Evolutionary conservation across 2,329 filamentous ascomycete genomes (phyloP).

Genomic region (Trichoderma guizhouense): DNA sequence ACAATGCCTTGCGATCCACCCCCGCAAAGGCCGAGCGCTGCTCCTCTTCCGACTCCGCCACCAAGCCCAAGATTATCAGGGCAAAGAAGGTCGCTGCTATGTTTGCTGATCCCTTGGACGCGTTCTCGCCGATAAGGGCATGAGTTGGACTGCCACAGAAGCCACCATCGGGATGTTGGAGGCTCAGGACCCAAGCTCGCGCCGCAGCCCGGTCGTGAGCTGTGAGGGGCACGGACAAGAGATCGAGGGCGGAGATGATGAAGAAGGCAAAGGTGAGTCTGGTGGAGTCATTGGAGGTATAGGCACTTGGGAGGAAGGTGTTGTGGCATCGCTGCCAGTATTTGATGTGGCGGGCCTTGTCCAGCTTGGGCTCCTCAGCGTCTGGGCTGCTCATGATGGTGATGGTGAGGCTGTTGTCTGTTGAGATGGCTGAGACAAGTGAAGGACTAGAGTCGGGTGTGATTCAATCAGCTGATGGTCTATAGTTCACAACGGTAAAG

Average conservation of each 20-base stretch:
- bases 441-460: too few relatives aligned
- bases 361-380: conserved; percentile 34
- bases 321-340: conserved; percentile 92
- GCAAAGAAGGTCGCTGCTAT: conserved; percentile 89
- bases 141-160: conserved; percentile 83
- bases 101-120: conserved; percentile 56
- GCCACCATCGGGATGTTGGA: conserved; percentile 81
- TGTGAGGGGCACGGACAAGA: conserved; percentile 64
- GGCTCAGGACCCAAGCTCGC: conserved; percentile 77
- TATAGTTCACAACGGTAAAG: background rate
- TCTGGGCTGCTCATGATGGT: background rate
- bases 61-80: conserved; percentile 63
- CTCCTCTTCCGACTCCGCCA: conserved; percentile 40
- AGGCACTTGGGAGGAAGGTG: conserved; percentile 73
- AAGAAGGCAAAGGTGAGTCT: conserved; percentile 90
- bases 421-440: background rate
- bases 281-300: conserved; percentile 85
- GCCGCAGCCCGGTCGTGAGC: conserved; percentile 43
- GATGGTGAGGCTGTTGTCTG: background rate
- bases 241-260: conserved; percentile 77
- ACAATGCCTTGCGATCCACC: conserved; percentile 63
- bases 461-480: background rate
- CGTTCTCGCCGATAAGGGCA: conserved; percentile 40
- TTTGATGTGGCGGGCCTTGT: conserved; percentile 70
- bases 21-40: conserved; percentile 51